Percentiles rank a stretch among this genome's conserved stretches.
phyloP scores from a whole-genome alignment of 352 stramenopile species.

The Pythium diclinum region DNA sequence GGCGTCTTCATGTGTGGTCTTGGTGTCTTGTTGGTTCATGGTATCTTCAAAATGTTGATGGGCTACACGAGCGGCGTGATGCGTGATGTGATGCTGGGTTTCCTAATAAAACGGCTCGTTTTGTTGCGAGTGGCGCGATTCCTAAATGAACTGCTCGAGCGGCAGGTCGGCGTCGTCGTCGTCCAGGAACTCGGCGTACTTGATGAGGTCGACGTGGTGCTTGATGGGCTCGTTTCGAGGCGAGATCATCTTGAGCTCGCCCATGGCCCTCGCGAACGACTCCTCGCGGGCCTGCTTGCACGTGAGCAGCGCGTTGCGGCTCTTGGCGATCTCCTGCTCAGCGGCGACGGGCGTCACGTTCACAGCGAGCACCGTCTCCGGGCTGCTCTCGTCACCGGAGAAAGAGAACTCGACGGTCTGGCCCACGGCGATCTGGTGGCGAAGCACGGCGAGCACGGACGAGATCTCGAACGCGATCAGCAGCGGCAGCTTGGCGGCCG shows the following conservation, averaged over 20 bases:
- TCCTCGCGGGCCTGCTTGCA: slow-evolving; percentile 75
- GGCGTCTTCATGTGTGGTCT: not conserved
- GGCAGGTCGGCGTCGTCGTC: slow-evolving; percentile 43
- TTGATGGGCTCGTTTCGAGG: slow-evolving; percentile 74
- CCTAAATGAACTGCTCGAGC: slow-evolving; percentile 62
- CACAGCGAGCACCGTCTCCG: slow-evolving; percentile 34
- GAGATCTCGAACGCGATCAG: slow-evolving; percentile 69
- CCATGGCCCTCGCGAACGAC: slow-evolving; percentile 75
- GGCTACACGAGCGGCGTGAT: not conserved
- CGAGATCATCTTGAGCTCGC: slow-evolving; percentile 72
- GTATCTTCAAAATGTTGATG: slow-evolving; percentile 4
- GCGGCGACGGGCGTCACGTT: slow-evolving; percentile 63
- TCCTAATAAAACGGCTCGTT: not conserved
- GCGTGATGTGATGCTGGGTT: no score
- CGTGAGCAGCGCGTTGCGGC: slow-evolving; percentile 58
- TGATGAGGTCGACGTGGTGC: slow-evolving; percentile 79
- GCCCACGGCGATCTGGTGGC: slow-evolving; percentile 54
- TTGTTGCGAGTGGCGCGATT: not conserved
- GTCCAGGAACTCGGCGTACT: slow-evolving; percentile 80
- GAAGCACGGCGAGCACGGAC: slow-evolving; percentile 36
- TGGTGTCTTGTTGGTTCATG: not conserved
- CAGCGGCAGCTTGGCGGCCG: slow-evolving; percentile 50
- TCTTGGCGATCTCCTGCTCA: slow-evolving; percentile 64
- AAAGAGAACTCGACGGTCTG: slow-evolving; percentile 72
- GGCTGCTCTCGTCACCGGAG: slow-evolving; percentile 31